phyloP scores from a whole-genome alignment of 192 early-diverging fungal genomes.

The Mortierella alpina region DNA sequence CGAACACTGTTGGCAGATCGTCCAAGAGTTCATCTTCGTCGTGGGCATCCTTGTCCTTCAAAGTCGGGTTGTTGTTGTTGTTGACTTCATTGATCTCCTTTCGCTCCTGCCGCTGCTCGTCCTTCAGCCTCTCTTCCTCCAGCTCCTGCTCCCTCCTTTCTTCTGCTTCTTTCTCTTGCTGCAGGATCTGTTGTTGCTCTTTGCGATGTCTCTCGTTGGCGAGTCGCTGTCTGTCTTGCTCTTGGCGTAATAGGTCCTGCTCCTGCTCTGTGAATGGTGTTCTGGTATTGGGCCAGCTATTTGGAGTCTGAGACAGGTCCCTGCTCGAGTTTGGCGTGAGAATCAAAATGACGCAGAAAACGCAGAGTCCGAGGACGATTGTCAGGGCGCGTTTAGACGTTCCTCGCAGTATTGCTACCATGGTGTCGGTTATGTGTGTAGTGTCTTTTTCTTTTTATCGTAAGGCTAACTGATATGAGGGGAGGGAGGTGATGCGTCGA shows the following conservation, averaged over 20 bases:
- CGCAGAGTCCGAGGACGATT: slow-evolving; percentile 30
- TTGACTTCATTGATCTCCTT: slow-evolving; percentile 11
- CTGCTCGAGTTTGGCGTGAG: slow-evolving; percentile 33
- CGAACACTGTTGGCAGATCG: slow-evolving; percentile 25
- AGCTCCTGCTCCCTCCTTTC: background rate
- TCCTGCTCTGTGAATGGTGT: background rate
- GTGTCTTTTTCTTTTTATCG: background rate
- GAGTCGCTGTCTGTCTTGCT: background rate
- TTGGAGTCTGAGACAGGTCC: slow-evolving; percentile 4
- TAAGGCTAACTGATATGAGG: background rate
- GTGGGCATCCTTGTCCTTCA: background rate
- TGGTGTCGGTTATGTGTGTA: background rate
- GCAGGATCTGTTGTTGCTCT: background rate
- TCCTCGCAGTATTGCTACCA: slow-evolving; percentile 8
- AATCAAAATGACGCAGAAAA: slow-evolving; percentile 21
- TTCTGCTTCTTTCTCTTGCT: slow-evolving; percentile 7
- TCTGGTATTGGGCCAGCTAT: slow-evolving; percentile 2
- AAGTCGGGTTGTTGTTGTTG: slow-evolving; percentile 1
- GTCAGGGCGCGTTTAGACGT: slow-evolving; percentile 22
- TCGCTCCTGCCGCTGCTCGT: background rate
- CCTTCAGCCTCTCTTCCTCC: slow-evolving; percentile 11
- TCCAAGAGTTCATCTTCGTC: slow-evolving; percentile 7
- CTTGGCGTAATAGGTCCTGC: background rate
- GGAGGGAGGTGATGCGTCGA: background rate
- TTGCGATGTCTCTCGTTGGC: background rate